phyloP scores from a whole-genome alignment of 441 rosid genomes.

The Euphorbia schlechtendalii region DNA sequence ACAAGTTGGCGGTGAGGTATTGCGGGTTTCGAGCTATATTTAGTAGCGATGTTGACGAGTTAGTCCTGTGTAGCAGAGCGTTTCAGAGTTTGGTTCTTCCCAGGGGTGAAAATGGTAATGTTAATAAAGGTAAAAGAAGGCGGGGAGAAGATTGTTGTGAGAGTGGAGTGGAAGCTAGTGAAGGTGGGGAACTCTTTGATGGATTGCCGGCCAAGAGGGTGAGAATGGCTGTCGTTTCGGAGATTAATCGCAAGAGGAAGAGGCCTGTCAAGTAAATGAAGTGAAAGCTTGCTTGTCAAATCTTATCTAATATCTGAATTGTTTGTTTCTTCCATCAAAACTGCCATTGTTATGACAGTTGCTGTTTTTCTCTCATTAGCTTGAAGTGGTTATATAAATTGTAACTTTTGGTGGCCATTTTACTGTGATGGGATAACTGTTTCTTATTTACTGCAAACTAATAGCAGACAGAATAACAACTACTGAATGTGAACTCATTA shows the following conservation, averaged over 20 bases:
- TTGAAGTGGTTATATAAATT: slow-evolving; percentile 28
- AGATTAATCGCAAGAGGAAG: background rate
- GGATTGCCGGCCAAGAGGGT: background rate
- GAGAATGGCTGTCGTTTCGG: background rate
- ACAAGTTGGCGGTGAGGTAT: background rate
- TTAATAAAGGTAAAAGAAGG: background rate
- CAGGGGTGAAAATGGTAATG: background rate
- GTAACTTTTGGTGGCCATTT: slow-evolving; percentile 45
- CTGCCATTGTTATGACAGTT: too few relatives aligned
- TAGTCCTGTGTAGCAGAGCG: background rate
- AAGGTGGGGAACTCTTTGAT: background rate
- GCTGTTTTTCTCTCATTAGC: too few relatives aligned
- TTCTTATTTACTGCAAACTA: slow-evolving; percentile 22
- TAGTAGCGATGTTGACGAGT: background rate
- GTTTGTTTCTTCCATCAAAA: too few relatives aligned
- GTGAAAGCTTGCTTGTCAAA: background rate
- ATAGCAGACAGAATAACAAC: slow-evolving; percentile 3
- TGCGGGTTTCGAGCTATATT: background rate
- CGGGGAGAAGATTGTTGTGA: background rate
- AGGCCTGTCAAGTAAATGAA: background rate
- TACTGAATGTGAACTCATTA: background rate
- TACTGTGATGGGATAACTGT: slow-evolving; percentile 80
- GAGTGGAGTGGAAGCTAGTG: background rate
- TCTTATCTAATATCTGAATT: too few relatives aligned
- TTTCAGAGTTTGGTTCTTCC: background rate